These are phyloP conservation scores for Sambucus nigra DNA, from an alignment of 129 eudicot species.

Conservation along the genomic window DNA sequence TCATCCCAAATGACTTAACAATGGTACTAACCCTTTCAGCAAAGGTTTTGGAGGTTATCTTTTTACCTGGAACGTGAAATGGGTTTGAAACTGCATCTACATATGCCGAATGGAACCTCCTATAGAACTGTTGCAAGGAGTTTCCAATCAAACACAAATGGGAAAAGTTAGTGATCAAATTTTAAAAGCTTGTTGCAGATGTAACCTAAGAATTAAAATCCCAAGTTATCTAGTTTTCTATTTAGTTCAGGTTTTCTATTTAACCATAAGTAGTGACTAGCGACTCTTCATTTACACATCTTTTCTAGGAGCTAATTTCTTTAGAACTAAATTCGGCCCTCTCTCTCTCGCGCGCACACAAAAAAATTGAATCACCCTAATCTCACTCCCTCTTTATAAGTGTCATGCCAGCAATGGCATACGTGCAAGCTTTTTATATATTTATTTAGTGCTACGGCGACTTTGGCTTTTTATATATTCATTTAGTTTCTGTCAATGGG, in stretches of 20 bases:
- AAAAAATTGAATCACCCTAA: background rate
- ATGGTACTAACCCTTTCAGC: constrained; percentile 75
- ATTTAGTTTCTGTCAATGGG: too few species aligned
- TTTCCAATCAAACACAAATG: background rate
- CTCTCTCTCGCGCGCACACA: background rate
- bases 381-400: background rate
- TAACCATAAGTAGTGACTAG: background rate
- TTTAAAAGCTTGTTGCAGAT: background rate
- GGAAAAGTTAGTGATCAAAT: constrained; percentile 1
- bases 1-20: constrained; percentile 79
- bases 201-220: background rate
- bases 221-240: background rate
- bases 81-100: constrained; percentile 96
- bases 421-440: background rate
- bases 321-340: too few species aligned
- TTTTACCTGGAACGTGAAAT: constrained; percentile 95
- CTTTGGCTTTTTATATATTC: background rate
- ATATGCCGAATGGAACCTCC: constrained; percentile 91
- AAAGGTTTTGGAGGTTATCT: constrained; percentile 76
- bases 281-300: background rate
- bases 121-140: constrained; percentile 55
- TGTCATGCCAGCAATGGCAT: background rate
- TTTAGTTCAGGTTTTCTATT: background rate
- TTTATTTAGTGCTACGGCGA: background rate
- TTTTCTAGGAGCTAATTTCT: too few species aligned